These are phyloP conservation scores for Beauveria rudraprayagi DNA, from an alignment of 2,329 filamentous ascomycete species.

Conservation along the genomic window DNA sequence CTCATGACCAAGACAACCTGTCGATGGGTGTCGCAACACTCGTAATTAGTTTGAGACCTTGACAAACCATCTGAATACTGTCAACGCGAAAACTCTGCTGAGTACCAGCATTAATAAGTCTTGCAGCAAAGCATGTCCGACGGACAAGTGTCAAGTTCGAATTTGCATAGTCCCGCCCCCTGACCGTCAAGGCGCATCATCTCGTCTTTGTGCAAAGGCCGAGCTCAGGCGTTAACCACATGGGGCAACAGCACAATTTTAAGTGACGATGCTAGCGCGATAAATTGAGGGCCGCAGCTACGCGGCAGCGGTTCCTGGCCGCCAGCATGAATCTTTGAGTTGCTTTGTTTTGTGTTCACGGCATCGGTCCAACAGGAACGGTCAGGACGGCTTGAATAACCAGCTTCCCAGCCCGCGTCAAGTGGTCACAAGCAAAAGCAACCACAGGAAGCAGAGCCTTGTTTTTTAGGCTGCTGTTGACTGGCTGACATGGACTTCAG, in stretches of 20 bases:
- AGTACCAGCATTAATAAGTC: background rate
- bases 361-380: background rate
- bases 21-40: background rate
- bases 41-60: conserved; percentile 1
- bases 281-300: background rate
- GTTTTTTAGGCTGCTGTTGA: too few relatives aligned
- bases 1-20: background rate
- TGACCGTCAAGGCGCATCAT: background rate
- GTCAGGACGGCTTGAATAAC: background rate
- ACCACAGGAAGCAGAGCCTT: too few relatives aligned
- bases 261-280: background rate
- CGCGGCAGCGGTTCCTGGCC: background rate
- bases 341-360: background rate
- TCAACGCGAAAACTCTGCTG: background rate
- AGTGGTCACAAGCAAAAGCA: background rate
- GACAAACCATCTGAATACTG: background rate
- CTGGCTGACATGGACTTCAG: background rate
- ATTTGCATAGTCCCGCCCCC: background rate
- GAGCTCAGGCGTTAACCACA: background rate
- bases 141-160: background rate
- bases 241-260: background rate
- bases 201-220: background rate
- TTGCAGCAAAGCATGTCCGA: background rate
- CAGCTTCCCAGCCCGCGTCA: background rate
- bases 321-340: background rate